These are phyloP conservation scores for Ceratobasidium sp. DNA, from an alignment of 1,284 basidiomycete species.

Conservation along the genomic window DNA sequence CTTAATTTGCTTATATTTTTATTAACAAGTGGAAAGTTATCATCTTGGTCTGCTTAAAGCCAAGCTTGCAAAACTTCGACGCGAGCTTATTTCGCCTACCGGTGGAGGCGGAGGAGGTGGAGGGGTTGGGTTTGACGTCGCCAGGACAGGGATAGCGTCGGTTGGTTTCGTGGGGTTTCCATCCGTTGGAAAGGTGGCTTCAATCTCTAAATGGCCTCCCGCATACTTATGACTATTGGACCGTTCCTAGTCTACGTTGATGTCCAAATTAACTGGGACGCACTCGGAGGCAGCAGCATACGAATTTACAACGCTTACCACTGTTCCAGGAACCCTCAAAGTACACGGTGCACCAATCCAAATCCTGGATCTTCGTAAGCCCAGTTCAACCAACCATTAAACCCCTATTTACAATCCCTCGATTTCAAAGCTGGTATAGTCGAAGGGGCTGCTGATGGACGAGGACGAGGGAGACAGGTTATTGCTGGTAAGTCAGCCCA, in stretches of 20 bases:
- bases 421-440: slow-evolving; percentile 87
- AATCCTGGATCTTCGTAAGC: slow-evolving; percentile 83
- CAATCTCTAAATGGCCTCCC: slow-evolving; percentile 34
- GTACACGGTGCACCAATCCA: slow-evolving; percentile 95
- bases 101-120: slow-evolving; percentile 88
- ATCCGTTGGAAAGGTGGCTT: slow-evolving; percentile 82
- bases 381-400: slow-evolving; percentile 16
- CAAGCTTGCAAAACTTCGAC: slow-evolving; percentile 95
- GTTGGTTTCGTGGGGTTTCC: slow-evolving; percentile 96
- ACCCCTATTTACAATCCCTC: slow-evolving; percentile 43
- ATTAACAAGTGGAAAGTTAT: slow-evolving; percentile 64
- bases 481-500: slow-evolving; percentile 54
- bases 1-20: neutral
- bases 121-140: slow-evolving; percentile 95
- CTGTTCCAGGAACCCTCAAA: slow-evolving; percentile 95
- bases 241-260: slow-evolving; percentile 82
- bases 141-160: slow-evolving; percentile 93
- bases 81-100: slow-evolving; percentile 89
- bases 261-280: slow-evolving; percentile 98
- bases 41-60: slow-evolving; percentile 62
- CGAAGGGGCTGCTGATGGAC: slow-evolving; percentile 98
- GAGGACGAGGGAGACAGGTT: slow-evolving; percentile 96
- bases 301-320: slow-evolving; percentile 95
- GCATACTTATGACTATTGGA: slow-evolving; percentile 50
- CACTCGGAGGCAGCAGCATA: slow-evolving; percentile 98